phyloP scores from a whole-genome alignment of 2,329 filamentous ascomycete genomes.

The Aspergillus caelatus region DNA sequence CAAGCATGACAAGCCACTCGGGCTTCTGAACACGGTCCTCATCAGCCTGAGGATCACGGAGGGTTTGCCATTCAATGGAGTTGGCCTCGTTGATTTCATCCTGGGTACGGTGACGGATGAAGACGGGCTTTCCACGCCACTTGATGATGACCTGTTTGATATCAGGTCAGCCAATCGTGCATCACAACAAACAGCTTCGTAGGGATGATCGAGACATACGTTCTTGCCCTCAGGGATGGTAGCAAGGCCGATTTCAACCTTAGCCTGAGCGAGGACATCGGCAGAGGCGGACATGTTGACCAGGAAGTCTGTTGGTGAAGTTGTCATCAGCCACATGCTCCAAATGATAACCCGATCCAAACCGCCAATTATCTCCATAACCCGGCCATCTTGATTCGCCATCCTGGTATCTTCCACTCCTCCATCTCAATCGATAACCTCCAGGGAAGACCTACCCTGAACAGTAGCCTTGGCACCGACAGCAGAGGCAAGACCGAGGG shows the following conservation, averaged over 20 bases:
- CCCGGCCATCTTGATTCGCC: neutral
- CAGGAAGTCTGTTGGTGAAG: slow-evolving; percentile 76
- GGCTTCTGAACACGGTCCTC: slow-evolving; percentile 95
- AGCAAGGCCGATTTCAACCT: slow-evolving; percentile 94
- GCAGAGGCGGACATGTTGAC: slow-evolving; percentile 99
- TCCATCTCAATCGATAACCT: slow-evolving; percentile 10
- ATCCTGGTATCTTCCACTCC: slow-evolving; percentile 1
- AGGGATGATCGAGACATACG: slow-evolving; percentile 58
- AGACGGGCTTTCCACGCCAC: slow-evolving; percentile 99
- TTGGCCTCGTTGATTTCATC: slow-evolving; percentile 95
- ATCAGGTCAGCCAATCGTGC: slow-evolving; percentile 12
- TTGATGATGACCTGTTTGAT: slow-evolving; percentile 86
- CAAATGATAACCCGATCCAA: neutral
- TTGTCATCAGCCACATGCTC: slow-evolving; percentile 7
- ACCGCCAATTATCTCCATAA: neutral
- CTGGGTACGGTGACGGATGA: slow-evolving; percentile 96
- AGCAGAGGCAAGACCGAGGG: slow-evolving; percentile 87
- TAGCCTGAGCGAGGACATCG: slow-evolving; percentile 97
- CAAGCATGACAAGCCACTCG: slow-evolving; percentile 98
- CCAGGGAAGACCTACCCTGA: slow-evolving; percentile 70
- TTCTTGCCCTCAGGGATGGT: slow-evolving; percentile 99
- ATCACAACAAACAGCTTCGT: neutral
- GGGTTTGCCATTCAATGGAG: slow-evolving; percentile 75
- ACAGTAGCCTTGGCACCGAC: slow-evolving; percentile 97
- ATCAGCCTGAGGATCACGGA: slow-evolving; percentile 91